Conservation (phyloP, 2,329 filamentous ascomycete genomes). For the Colletotrichum brevisporum region DNA sequence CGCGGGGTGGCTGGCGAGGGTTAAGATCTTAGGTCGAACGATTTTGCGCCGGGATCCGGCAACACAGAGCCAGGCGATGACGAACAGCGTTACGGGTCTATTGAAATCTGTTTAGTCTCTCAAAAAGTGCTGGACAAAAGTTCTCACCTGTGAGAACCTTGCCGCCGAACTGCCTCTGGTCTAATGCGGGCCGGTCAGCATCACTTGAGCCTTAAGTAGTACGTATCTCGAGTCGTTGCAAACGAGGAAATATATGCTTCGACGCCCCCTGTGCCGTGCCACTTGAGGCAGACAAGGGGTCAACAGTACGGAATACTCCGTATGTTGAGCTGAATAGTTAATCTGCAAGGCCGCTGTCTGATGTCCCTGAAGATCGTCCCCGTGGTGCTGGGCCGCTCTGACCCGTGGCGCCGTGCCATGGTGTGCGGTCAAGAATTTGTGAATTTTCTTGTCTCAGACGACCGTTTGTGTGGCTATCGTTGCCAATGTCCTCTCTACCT, state of each 20-base stretch:
- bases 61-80: neutral
- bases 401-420: constrained; percentile 5
- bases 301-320: neutral
- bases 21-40: constrained; percentile 1
- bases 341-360: constrained; percentile 32
- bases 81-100: neutral
- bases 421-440: neutral
- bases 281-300: neutral
- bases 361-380: constrained; percentile 32
- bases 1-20: neutral
- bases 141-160: too few relatives aligned
- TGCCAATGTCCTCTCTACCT: neutral
- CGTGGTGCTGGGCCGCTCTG: constrained; percentile 25
- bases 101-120: too few relatives aligned
- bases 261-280: constrained; percentile 11
- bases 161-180: too few relatives aligned
- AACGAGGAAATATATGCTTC: constrained; percentile 12
- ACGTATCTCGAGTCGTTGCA: neutral
- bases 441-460: constrained; percentile 20
- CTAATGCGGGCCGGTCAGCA: too few relatives aligned
- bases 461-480: constrained; percentile 1
- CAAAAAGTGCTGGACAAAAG: too few relatives aligned
- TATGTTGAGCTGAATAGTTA: constrained; percentile 8
- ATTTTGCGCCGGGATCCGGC: neutral
- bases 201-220: too few relatives aligned